Evolutionary conservation across 1,284 basidiomycete species (phyloP).

Genomic region (Hortiboletus rubellus): DNA sequence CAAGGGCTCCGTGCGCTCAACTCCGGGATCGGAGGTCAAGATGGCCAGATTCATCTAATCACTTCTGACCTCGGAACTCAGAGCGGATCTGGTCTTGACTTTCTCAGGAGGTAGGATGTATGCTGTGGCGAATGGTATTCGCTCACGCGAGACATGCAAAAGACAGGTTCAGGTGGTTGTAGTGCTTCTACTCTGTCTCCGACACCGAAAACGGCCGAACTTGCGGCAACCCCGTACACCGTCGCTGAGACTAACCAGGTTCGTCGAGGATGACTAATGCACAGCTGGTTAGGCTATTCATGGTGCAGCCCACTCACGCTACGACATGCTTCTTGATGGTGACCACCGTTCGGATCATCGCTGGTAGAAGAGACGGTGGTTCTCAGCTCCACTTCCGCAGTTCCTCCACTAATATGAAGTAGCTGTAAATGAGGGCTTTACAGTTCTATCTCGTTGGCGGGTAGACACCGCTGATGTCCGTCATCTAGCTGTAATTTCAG

Average conservation of each 20-base stretch:
- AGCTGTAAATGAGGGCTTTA: not conserved
- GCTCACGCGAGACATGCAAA: not conserved
- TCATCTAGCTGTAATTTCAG: not conserved
- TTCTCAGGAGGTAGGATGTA: conserved; percentile 24
- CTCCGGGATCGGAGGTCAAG: conserved; percentile 40
- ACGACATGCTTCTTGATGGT: not conserved
- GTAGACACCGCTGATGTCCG: not conserved
- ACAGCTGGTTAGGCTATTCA: no score
- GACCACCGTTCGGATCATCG: not conserved
- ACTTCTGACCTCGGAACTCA: conserved; percentile 39
- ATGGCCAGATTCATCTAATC: conserved; percentile 29
- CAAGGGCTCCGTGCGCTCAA: conserved; percentile 32
- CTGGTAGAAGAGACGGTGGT: not conserved
- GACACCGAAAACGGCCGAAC: conserved; percentile 29
- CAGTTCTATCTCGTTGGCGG: not conserved
- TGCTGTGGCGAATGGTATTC: not conserved
- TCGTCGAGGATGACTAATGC: not conserved
- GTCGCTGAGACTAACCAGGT: conserved; percentile 30
- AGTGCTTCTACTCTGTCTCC: conserved; percentile 37
- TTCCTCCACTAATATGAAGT: not conserved
- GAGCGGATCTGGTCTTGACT: conserved; percentile 40
- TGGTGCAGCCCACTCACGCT: no score
- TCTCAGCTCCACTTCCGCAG: not conserved
- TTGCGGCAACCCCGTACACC: conserved; percentile 36
- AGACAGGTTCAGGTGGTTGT: conserved; percentile 37